Evolutionary conservation across 2,329 filamentous ascomycete genomes (phyloP).

Genomic region (Aspergillus latus): DNA sequence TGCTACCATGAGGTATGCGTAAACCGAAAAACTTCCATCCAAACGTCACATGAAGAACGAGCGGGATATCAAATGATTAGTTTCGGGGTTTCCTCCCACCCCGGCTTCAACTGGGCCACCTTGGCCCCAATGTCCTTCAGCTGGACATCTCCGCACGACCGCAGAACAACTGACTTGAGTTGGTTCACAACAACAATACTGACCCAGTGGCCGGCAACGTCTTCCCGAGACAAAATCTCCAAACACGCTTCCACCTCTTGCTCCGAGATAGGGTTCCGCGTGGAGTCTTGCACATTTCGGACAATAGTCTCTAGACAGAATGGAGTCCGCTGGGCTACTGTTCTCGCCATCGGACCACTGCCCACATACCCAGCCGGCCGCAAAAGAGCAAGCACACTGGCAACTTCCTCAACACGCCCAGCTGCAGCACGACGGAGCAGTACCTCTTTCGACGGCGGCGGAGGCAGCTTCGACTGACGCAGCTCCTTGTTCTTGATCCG

Average conservation of each 20-base stretch:
- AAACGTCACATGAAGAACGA: conserved; percentile 5
- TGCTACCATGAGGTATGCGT: conserved; percentile 25
- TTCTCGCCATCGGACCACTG: conserved; percentile 30
- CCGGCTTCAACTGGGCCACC: conserved; percentile 31
- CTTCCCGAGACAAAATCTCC: conserved; percentile 47
- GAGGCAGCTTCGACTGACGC: conserved; percentile 48
- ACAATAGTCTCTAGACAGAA: conserved; percentile 65
- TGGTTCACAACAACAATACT: conserved; percentile 48
- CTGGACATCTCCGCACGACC: conserved; percentile 39
- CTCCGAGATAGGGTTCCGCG: conserved; percentile 52
- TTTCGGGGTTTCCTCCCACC: conserved; percentile 25
- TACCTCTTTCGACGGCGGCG: conserved; percentile 52
- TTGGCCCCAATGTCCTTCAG: conserved; percentile 37
- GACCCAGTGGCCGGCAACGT: conserved; percentile 52
- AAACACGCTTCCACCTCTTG: conserved; percentile 51
- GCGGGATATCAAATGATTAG: conserved; percentile 10
- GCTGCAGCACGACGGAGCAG: conserved; percentile 64
- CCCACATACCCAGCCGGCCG: conserved; percentile 37
- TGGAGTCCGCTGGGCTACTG: conserved; percentile 55
- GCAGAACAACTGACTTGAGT: conserved; percentile 49
- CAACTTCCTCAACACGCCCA: conserved; percentile 66
- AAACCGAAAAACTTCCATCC: conserved; percentile 9
- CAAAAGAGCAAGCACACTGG: conserved; percentile 66
- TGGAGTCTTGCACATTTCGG: conserved; percentile 67
- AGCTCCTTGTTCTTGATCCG: conserved; percentile 70